Conservation (phyloP, 2,329 filamentous ascomycete species). For the Pyricularia pennisetigena region DNA sequence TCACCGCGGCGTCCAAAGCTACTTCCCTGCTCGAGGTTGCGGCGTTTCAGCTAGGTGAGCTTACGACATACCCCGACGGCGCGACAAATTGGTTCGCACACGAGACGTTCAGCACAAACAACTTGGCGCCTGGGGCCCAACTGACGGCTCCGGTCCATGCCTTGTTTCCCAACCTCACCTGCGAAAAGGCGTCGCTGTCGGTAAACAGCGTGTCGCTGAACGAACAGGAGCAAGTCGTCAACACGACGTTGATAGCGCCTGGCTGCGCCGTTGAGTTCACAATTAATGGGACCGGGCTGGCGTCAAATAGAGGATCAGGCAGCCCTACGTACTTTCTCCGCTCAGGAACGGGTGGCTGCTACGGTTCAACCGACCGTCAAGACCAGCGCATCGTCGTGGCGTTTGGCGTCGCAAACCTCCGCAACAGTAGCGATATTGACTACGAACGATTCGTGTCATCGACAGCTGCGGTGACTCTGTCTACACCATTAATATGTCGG, state of each 20-base stretch:
- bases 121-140: constrained; percentile 13
- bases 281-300: constrained; percentile 9
- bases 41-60: constrained; percentile 17
- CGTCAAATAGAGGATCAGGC: constrained; percentile 2
- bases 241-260: constrained; percentile 17
- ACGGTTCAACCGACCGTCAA: constrained; percentile 8
- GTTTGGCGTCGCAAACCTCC: constrained; percentile 12
- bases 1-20: background rate
- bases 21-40: constrained; percentile 22
- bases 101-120: constrained; percentile 18
- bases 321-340: constrained; percentile 10
- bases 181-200: constrained; percentile 17
- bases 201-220: constrained; percentile 15
- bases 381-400: constrained; percentile 16
- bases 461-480: constrained; percentile 12
- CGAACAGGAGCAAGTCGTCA: constrained; percentile 14
- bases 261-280: constrained; percentile 11
- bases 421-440: constrained; percentile 1
- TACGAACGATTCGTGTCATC: constrained; percentile 8
- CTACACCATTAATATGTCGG: constrained; percentile 17
- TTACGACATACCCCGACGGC: constrained; percentile 20
- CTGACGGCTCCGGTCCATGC: constrained; percentile 23
- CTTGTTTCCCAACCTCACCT: constrained; percentile 21
- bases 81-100: constrained; percentile 22
- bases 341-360: constrained; percentile 14